These are phyloP conservation scores for Cordyceps fumosorosea DNA, from an alignment of 2,329 filamentous ascomycete genomes.

Conservation along the genomic window DNA sequence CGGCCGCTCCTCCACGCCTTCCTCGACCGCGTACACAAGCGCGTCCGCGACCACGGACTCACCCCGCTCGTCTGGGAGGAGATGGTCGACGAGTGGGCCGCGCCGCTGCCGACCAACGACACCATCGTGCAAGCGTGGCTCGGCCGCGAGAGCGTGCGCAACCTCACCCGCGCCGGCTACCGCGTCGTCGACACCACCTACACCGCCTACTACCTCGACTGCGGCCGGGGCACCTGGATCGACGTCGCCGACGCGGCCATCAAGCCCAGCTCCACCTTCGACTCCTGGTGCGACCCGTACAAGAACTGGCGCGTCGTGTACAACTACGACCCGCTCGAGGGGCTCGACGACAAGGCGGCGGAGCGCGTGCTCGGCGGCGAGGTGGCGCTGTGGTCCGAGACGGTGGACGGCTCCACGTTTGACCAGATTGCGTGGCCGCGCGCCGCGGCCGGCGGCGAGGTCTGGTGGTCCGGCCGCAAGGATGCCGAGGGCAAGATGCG, in stretches of 20 bases:
- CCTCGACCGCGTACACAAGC: constrained; percentile 61
- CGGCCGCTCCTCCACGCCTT: constrained; percentile 73
- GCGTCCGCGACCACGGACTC: constrained; percentile 57
- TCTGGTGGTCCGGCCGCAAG: constrained; percentile 69
- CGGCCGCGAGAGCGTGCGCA: constrained; percentile 53
- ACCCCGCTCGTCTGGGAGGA: constrained; percentile 84
- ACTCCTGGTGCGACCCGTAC: constrained; percentile 72
- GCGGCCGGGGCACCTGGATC: constrained; percentile 72
- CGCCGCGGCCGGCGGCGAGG: constrained; percentile 65
- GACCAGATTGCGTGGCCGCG: constrained; percentile 76
- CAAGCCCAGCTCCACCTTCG: constrained; percentile 58
- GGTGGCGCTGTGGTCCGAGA: constrained; percentile 75
- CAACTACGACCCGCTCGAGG: constrained; percentile 65
- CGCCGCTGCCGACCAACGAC: constrained; percentile 57
- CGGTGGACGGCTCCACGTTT: constrained; percentile 64
- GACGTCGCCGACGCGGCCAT: constrained; percentile 52
- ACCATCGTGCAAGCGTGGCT: constrained; percentile 77
- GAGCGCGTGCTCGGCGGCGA: constrained; percentile 75
- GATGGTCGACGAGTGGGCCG: constrained; percentile 71
- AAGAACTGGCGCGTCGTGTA: constrained; percentile 82
- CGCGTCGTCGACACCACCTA: constrained; percentile 71
- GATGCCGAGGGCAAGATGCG: constrained; percentile 62
- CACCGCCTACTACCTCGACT: constrained; percentile 73
- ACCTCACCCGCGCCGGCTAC: constrained; percentile 56
- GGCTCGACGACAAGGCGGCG: constrained; percentile 51